A percentile compares a stretch with the other conserved stretches of the same genome.
phyloP scores from a whole-genome alignment of 2,329 filamentous ascomycete genomes.

The Cytospora mali region DNA sequence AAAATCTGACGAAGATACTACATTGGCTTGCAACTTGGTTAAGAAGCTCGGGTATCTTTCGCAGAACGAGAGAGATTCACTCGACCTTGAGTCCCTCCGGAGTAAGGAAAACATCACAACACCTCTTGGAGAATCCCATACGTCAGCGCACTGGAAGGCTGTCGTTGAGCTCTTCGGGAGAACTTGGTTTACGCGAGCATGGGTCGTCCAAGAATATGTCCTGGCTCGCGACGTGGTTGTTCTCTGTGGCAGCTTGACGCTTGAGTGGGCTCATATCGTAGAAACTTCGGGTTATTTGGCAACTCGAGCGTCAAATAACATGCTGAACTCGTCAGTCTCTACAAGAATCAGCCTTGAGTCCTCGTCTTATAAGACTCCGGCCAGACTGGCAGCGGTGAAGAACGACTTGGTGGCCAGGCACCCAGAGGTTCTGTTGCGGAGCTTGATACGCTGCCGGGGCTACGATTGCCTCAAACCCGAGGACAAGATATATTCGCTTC shows the following conservation, averaged over 20 bases:
- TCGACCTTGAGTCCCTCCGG: not conserved
- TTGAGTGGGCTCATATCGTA: not conserved
- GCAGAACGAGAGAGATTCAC: not conserved
- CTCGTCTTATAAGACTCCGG: not conserved
- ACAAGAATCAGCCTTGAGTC: not conserved
- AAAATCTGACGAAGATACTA: not conserved
- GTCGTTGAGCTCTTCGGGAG: not conserved
- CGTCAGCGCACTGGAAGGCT: not conserved
- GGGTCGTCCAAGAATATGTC: constrained; percentile 8
- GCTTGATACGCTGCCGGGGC: constrained; percentile 3
- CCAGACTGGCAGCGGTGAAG: not conserved
- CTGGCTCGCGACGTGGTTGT: not conserved
- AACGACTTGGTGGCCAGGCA: not conserved
- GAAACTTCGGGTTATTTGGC: not conserved
- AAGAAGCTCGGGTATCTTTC: not conserved
- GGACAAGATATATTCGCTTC: constrained; percentile 28
- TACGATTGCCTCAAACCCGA: not conserved
- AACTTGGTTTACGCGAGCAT: constrained; percentile 10
- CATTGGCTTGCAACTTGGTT: not conserved
- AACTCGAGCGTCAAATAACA: not conserved
- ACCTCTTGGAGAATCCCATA: not conserved
- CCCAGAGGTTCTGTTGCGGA: not conserved
- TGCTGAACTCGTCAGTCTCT: not conserved
- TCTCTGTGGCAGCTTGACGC: not conserved
- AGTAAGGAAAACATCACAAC: not conserved